A percentile compares a stretch with the other conserved stretches of the same genome.
Conservation (phyloP, 2,329 filamentous ascomycete genomes). For the Alternaria sp. region DNA sequence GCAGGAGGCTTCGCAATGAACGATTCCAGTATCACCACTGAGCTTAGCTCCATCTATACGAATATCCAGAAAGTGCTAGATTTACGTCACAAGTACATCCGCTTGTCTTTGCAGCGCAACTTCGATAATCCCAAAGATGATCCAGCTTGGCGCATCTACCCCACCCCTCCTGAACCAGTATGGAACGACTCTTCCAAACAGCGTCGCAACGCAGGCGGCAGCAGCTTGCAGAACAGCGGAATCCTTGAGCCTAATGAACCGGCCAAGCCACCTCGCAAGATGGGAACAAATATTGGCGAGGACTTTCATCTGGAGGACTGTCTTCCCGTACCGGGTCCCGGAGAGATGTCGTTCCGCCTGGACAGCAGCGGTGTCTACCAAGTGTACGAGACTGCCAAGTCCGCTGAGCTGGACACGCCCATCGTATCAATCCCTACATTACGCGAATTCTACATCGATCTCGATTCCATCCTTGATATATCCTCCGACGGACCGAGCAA, state of each 20-base stretch:
- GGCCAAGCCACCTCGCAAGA: conserved; percentile 70
- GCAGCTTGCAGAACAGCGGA: conserved; percentile 49
- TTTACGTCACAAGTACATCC: conserved; percentile 85
- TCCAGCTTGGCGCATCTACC: conserved; percentile 85
- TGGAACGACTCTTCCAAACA: conserved; percentile 71
- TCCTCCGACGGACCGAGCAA: conserved; percentile 96
- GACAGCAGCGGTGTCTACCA: conserved; percentile 91
- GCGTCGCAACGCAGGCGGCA: conserved; percentile 46
- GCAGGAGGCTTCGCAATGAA: conserved; percentile 70
- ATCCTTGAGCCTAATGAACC: conserved; percentile 40
- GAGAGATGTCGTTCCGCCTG: conserved; percentile 76
- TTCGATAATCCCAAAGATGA: conserved; percentile 89
- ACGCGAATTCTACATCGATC: conserved; percentile 93
- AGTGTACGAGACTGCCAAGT: conserved; percentile 76
- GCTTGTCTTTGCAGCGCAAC: conserved; percentile 79
- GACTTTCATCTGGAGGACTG: conserved; percentile 86
- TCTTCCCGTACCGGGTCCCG: conserved; percentile 72
- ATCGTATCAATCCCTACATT: conserved; percentile 87
- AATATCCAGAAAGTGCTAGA: conserved; percentile 92
- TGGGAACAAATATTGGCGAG: conserved; percentile 87
- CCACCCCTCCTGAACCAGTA: conserved; percentile 86
- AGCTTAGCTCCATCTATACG: conserved; percentile 84
- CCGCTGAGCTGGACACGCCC: conserved; percentile 68
- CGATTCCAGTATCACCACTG: conserved; percentile 80
- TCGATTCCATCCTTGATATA: conserved; percentile 85